These are phyloP conservation scores for Cyberlindnera nakhonratchasimensis DNA, from an alignment of 805 yeast genomes.

Conservation along the genomic window DNA sequence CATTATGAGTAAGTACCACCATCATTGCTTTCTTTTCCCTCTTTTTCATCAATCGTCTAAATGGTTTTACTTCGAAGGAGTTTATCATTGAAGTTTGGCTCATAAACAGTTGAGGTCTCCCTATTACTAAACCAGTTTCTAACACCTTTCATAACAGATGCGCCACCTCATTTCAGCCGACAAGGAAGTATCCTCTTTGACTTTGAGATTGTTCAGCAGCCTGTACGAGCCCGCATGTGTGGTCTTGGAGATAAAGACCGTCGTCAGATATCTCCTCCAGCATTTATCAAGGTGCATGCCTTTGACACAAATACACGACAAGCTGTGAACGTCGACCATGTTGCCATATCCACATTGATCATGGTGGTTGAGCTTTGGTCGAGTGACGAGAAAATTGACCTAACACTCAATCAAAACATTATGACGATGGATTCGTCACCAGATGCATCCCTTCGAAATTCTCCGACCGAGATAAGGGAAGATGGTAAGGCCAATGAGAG, in stretches of 20 bases:
- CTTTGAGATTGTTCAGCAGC: slow-evolving; percentile 38
- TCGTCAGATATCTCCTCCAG: slow-evolving; percentile 34
- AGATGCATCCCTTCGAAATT: not conserved
- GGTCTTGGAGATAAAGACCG: slow-evolving; percentile 42
- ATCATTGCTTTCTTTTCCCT: no score
- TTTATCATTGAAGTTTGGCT: no score
- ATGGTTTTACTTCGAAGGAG: no score
- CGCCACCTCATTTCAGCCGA: slow-evolving; percentile 4
- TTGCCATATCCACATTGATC: slow-evolving; percentile 35
- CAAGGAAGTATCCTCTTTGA: slow-evolving; percentile 14
- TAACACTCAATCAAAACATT: slow-evolving; percentile 23
- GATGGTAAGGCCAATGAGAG: not conserved
- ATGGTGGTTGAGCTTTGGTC: slow-evolving; percentile 41
- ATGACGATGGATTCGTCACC: not conserved
- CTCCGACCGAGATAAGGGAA: not conserved
- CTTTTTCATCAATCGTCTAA: no score
- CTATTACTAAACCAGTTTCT: no score
- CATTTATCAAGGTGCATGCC: slow-evolving; percentile 27
- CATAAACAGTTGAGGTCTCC: not conserved
- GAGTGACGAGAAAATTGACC: slow-evolving; percentile 28
- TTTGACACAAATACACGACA: slow-evolving; percentile 24
- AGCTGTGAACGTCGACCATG: slow-evolving; percentile 24
- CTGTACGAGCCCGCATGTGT: slow-evolving; percentile 44
- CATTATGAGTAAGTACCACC: no score
- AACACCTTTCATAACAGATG: not conserved